Percentiles rank a stretch among this genome's conserved stretches.
Evolutionary conservation across 176 grass and related monocot genomes (phyloP).

Genomic region (Carex littledalei): DNA sequence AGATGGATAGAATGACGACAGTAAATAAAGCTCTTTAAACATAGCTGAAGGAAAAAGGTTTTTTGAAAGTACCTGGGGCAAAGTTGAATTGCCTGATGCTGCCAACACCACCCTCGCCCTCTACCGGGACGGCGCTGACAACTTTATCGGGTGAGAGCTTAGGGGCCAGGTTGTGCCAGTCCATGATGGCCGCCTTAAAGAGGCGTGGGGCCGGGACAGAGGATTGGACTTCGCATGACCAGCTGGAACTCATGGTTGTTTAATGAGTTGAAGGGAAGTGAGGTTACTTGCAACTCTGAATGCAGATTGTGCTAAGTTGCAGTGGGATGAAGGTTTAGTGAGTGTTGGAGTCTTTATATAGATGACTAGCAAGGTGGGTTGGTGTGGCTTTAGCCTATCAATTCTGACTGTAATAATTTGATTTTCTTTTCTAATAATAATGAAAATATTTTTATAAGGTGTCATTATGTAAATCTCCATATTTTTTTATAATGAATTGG

Average conservation of each 20-base stretch:
- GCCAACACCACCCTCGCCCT: conserved; percentile 38
- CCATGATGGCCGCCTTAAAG: conserved; percentile 57
- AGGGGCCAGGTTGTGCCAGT: conserved; percentile 67
- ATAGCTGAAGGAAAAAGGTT: background rate
- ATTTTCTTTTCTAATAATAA: background rate
- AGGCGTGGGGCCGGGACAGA: conserved; percentile 42
- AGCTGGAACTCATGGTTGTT: conserved; percentile 25
- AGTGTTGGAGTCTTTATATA: background rate
- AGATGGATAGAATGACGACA: background rate
- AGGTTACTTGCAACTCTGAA: background rate
- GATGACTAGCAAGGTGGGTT: background rate
- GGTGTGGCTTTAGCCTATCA: background rate
- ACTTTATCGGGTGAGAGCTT: conserved; percentile 45
- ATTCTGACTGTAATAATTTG: background rate
- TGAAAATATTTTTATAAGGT: background rate
- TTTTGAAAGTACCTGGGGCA: conserved; percentile 37
- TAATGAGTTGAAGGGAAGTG: background rate
- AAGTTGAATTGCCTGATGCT: conserved; percentile 82
- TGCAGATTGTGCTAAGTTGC: background rate
- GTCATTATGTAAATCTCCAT: background rate
- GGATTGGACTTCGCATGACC: conserved; percentile 41
- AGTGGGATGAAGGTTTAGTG: background rate
- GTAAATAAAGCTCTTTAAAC: background rate
- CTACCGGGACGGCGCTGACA: conserved; percentile 32
- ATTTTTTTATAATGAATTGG: background rate